These are phyloP conservation scores for Forsythia suspensa DNA, from an alignment of 257 asterid genomes.

Conservation along the genomic window DNA sequence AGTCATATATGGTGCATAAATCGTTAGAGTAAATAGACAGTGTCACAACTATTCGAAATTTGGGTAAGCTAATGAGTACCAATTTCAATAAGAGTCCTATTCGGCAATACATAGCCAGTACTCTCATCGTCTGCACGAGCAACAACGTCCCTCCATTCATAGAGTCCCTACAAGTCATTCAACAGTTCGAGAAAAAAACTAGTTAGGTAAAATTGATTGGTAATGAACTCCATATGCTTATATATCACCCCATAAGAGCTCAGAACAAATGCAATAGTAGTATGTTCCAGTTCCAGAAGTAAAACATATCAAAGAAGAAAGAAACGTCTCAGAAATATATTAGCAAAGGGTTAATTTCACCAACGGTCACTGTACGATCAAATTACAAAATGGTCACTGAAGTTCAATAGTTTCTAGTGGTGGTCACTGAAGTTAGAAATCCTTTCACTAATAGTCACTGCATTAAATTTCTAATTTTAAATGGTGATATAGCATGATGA, in stretches of 20 bases:
- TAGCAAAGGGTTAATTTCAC: not conserved
- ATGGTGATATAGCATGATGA: too few species aligned
- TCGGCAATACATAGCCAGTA: conserved; percentile 93
- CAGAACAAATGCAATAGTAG: conserved; percentile 10
- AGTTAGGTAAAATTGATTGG: not conserved
- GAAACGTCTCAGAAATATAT: not conserved
- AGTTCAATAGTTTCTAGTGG: too few species aligned
- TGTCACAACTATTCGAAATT: conserved; percentile 16
- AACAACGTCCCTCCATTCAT: conserved; percentile 90
- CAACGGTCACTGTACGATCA: too few species aligned
- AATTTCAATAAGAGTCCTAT: conserved; percentile 82
- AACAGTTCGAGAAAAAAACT: conserved; percentile 12
- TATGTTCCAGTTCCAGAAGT: not conserved
- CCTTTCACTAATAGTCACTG: too few species aligned
- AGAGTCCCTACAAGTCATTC: conserved; percentile 65
- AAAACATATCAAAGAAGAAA: not conserved
- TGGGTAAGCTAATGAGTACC: conserved; percentile 43
- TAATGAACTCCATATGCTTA: conserved; percentile 2
- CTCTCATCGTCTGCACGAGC: conserved; percentile 99
- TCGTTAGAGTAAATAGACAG: conserved; percentile 15
- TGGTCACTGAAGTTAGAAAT: too few species aligned
- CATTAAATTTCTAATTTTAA: too few species aligned
- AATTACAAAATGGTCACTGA: too few species aligned
- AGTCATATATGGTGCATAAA: conserved; percentile 12
- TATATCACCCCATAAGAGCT: conserved; percentile 1